Conservation (phyloP, 139 green algal genomes). For the Coccomyxa sp. region DNA sequence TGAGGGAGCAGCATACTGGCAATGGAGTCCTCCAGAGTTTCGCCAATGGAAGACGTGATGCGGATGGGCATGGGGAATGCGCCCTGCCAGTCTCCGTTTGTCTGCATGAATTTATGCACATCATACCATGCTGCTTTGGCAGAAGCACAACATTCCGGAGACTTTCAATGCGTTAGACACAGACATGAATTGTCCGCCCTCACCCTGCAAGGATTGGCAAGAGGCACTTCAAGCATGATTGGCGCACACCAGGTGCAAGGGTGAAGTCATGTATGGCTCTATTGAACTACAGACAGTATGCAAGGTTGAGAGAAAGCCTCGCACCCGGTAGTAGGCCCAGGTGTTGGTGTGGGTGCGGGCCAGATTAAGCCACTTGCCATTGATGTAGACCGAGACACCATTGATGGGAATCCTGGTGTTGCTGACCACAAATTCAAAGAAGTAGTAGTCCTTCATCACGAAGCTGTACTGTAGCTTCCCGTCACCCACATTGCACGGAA, state of each 20-base stretch:
- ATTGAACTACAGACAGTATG: neutral
- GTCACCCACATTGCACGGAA: conserved; percentile 23
- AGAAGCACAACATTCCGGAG: neutral
- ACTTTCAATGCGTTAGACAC: neutral
- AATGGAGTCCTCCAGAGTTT: conserved; percentile 2
- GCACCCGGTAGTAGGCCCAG: conserved; percentile 3
- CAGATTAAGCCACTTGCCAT: conserved; percentile 3
- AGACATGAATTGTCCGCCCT: neutral
- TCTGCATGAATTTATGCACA: neutral
- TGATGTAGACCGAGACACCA: conserved; percentile 10
- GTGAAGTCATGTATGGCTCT: too few relatives aligned
- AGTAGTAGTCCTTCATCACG: conserved; percentile 13
- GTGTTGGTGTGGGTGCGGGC: conserved; percentile 23
- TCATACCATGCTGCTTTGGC: neutral
- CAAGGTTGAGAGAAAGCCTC: too few relatives aligned
- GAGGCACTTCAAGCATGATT: neutral
- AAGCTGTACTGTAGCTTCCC: conserved; percentile 13
- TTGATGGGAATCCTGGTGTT: conserved; percentile 25
- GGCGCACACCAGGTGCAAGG: neutral
- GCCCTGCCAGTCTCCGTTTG: neutral
- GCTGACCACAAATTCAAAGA: conserved; percentile 15
- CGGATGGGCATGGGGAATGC: conserved; percentile 16
- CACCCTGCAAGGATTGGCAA: neutral
- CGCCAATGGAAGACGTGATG: conserved; percentile 6
- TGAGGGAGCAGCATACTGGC: neutral